Conservation (phyloP, 73 alveolate species). For the Stentor coeruleus region DNA sequence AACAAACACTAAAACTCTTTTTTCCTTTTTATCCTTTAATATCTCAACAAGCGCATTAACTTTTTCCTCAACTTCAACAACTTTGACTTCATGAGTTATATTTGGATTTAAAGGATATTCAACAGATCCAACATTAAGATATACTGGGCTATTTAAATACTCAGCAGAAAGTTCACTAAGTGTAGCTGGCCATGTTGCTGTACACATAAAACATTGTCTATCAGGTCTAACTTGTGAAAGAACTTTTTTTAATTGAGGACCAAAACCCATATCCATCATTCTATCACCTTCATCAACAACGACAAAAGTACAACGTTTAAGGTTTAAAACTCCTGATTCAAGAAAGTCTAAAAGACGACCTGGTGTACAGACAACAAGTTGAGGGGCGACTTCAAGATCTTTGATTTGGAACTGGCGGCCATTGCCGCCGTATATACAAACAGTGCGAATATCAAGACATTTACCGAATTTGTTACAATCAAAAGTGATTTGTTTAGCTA, state of each 20-base stretch:
- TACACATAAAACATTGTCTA: slow-evolving; percentile 89
- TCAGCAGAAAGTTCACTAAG: slow-evolving; percentile 89
- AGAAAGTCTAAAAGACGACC: slow-evolving; percentile 97
- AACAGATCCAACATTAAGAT: slow-evolving; percentile 38
- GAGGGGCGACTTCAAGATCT: slow-evolving; percentile 91
- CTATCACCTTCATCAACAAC: slow-evolving; percentile 99
- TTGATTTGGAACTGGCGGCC: slow-evolving; percentile 87
- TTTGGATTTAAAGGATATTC: slow-evolving; percentile 39
- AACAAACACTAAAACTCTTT: slow-evolving; percentile 88
- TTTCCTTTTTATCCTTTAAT: slow-evolving; percentile 77
- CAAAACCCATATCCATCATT: slow-evolving; percentile 99
- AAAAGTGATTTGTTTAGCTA: slow-evolving; percentile 54
- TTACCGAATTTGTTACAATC: slow-evolving; percentile 62
- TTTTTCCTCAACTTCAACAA: slow-evolving; percentile 76
- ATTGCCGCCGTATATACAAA: slow-evolving; percentile 96
- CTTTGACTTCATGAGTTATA: slow-evolving; percentile 35
- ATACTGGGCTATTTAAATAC: slow-evolving; percentile 50
- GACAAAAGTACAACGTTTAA: slow-evolving; percentile 88
- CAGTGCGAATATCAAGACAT: slow-evolving; percentile 70
- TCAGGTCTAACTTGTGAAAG: slow-evolving; percentile 85
- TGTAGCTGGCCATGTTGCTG: slow-evolving; percentile 97
- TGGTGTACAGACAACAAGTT: slow-evolving; percentile 97
- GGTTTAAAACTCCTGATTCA: slow-evolving; percentile 79
- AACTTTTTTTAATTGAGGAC: slow-evolving; percentile 90
- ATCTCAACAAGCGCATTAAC: slow-evolving; percentile 77